Conservation (phyloP, 2,329 filamentous ascomycete genomes). For the Diaporthe eres region DNA sequence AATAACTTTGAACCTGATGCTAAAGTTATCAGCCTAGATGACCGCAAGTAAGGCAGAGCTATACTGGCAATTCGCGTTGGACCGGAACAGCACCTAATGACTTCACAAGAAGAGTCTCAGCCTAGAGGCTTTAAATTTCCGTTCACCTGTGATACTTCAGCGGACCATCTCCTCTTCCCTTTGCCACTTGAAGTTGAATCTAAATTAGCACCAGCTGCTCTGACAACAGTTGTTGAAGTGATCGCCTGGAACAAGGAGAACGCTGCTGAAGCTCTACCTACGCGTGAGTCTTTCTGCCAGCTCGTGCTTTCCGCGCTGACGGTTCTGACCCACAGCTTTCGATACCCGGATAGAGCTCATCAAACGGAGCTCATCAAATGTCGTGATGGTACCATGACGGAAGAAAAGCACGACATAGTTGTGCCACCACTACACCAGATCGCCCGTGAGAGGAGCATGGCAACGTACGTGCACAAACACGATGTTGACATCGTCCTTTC, state of each 20-base stretch:
- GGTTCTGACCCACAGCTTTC: conserved; percentile 19
- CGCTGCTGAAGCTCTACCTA: conserved; percentile 42
- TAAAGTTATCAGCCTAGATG: conserved; percentile 40
- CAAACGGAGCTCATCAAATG: conserved; percentile 39
- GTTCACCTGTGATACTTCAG: neutral
- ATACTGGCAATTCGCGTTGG: neutral
- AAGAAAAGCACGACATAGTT: conserved; percentile 35
- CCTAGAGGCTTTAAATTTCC: neutral
- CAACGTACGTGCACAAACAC: conserved; percentile 38
- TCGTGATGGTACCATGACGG: conserved; percentile 40
- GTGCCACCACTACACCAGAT: conserved; percentile 34
- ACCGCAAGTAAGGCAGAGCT: conserved; percentile 21
- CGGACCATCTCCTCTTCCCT: neutral
- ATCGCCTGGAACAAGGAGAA: conserved; percentile 46
- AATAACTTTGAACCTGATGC: conserved; percentile 41
- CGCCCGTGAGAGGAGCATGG: conserved; percentile 38
- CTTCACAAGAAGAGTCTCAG: neutral
- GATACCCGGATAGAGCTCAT: conserved; percentile 41
- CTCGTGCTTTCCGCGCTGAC: neutral
- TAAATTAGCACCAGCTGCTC: neutral
- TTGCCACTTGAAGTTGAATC: neutral
- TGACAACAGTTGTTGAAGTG: conserved; percentile 23
- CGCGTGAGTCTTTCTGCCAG: conserved; percentile 39
- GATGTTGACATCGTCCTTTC: conserved; percentile 44
- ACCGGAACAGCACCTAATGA: neutral